Evolutionary conservation across 2,329 filamentous ascomycete genomes (phyloP).

Genomic region (Paraphaeosphaeria sporulosa): DNA sequence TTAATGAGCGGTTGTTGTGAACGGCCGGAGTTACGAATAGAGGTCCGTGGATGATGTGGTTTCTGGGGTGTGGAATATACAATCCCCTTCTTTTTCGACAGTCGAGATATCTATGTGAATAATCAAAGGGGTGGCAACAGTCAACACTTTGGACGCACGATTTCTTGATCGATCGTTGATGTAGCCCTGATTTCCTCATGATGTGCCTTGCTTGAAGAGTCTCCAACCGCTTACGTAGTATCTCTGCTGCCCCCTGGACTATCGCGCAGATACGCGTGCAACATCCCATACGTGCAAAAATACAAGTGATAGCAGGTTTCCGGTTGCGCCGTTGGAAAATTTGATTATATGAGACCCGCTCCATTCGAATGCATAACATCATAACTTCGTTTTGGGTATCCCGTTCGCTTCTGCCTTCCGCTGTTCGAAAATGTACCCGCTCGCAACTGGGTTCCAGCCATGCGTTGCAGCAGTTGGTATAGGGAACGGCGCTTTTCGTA

Average conservation of each 20-base stretch:
- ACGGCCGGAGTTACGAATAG: background rate
- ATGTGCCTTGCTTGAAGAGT: background rate
- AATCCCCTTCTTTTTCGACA: background rate
- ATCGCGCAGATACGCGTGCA: background rate
- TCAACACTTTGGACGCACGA: background rate
- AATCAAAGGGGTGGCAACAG: background rate
- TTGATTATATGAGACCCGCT: background rate
- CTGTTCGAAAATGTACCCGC: constrained; percentile 51
- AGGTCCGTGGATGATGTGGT: background rate
- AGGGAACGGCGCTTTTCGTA: constrained; percentile 64
- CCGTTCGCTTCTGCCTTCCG: constrained; percentile 20
- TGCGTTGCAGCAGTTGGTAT: constrained; percentile 46
- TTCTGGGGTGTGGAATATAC: background rate
- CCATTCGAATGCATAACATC: constrained; percentile 7
- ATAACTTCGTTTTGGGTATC: constrained; percentile 38
- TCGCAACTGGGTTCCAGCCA: constrained; percentile 53
- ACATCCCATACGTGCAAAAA: background rate
- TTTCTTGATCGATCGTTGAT: background rate
- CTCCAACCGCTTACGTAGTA: background rate
- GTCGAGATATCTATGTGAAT: background rate
- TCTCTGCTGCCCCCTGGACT: background rate
- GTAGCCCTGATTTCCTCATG: background rate
- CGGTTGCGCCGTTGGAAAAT: background rate
- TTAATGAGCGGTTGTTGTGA: background rate
- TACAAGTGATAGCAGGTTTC: background rate